These are phyloP conservation scores for Earliella scabrosa DNA, from an alignment of 1,284 basidiomycete genomes.

Conservation along the genomic window DNA sequence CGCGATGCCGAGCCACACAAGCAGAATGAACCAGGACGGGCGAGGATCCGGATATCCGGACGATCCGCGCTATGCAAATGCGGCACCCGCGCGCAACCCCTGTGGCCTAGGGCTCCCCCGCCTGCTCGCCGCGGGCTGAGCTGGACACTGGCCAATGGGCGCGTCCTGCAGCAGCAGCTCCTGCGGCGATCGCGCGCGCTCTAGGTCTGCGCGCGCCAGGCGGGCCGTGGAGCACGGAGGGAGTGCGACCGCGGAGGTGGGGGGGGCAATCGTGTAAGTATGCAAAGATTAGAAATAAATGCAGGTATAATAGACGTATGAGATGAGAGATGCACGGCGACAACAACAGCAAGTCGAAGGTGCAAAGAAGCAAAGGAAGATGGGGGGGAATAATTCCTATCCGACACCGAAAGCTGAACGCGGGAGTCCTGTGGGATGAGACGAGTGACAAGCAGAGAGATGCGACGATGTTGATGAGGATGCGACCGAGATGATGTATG, in stretches of 20 bases:
- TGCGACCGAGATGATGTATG: constrained; percentile 14
- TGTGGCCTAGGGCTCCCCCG: not conserved
- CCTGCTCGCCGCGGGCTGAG: not conserved
- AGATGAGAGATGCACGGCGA: constrained; percentile 12
- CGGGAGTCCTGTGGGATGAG: constrained; percentile 16
- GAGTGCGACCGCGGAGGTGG: not conserved
- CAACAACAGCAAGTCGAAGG: constrained; percentile 10
- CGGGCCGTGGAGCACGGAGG: not conserved
- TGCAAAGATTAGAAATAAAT: constrained; percentile 24
- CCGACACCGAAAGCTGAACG: constrained; percentile 21
- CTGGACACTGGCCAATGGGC: not conserved
- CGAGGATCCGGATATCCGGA: constrained; percentile 3
- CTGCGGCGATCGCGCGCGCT: not conserved
- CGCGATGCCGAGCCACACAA: no score
- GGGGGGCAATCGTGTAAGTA: constrained; percentile 1
- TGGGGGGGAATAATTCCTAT: constrained; percentile 16
- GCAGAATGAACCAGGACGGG: not conserved
- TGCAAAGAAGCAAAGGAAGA: not conserved
- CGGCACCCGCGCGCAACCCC: constrained; percentile 1
- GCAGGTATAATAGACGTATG: constrained; percentile 21
- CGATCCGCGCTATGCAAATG: constrained; percentile 15
- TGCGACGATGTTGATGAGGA: constrained; percentile 13
- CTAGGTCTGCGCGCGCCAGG: not conserved
- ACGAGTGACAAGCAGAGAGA: constrained; percentile 9
- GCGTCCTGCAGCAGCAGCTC: not conserved